These are phyloP conservation scores for Adansonia madagascariensis DNA, from an alignment of 441 rosid species.

Conservation along the genomic window DNA sequence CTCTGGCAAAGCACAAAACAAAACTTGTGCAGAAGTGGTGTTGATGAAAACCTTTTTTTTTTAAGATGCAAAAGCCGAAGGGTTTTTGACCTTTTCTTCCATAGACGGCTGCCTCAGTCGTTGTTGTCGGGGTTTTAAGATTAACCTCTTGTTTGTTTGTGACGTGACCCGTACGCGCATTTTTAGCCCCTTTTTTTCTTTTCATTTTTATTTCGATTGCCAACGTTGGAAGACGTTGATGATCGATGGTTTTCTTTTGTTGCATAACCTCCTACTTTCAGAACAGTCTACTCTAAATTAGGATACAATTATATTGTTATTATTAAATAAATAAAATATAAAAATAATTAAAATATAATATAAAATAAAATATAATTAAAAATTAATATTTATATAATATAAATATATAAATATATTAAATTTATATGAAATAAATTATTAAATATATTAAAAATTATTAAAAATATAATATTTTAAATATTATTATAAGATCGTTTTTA, in stretches of 20 bases:
- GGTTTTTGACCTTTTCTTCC: background rate
- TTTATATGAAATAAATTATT: too few species aligned
- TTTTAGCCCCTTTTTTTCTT: background rate
- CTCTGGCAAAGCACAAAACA: background rate
- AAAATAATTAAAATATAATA: too few species aligned
- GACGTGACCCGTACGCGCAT: constrained; percentile 32
- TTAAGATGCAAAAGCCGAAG: constrained; percentile 14
- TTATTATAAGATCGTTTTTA: too few species aligned
- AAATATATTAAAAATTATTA: too few species aligned
- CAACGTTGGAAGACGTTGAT: constrained; percentile 9
- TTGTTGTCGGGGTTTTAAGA: constrained; percentile 38
- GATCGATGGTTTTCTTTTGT: constrained; percentile 4
- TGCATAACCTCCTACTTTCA: background rate
- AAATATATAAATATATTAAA: too few species aligned
- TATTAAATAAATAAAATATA: too few species aligned
- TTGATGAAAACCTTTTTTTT: too few species aligned
- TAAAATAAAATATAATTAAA: too few species aligned
- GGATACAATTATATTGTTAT: too few species aligned
- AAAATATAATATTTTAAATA: too few species aligned
- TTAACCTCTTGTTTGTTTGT: constrained; percentile 9
- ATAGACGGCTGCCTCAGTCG: constrained; percentile 42
- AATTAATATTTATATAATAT: too few species aligned
- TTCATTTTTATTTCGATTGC: background rate
- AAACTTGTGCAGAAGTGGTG: background rate
- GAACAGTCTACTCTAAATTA: too few species aligned